These are phyloP conservation scores for Sapria himalayana DNA, from an alignment of 345 rosid species.

Conservation along the genomic window DNA sequence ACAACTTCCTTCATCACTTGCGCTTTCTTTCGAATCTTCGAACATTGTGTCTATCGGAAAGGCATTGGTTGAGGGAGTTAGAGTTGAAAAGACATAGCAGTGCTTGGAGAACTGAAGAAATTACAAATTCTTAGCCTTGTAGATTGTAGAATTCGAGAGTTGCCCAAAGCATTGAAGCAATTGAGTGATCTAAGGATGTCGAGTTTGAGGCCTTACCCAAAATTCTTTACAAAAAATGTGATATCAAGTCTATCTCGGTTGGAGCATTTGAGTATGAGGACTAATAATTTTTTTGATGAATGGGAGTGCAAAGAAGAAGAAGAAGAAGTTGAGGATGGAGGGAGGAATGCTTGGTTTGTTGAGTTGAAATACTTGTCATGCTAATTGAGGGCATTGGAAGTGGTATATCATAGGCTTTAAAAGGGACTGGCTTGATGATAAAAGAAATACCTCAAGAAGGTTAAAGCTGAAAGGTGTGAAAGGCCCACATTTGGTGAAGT, in stretches of 20 bases:
- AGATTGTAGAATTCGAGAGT: slow-evolving; percentile 6
- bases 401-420: slow-evolving; percentile 9
- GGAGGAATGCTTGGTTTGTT: slow-evolving; percentile 4
- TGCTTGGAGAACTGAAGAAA: slow-evolving; percentile 7
- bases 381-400: slow-evolving; percentile 5
- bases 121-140: slow-evolving; percentile 13
- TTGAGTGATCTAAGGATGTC: slow-evolving; percentile 9
- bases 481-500: no score
- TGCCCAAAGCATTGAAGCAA: slow-evolving; percentile 11
- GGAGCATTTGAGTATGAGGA: slow-evolving; percentile 16
- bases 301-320: no score
- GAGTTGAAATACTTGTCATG: slow-evolving; percentile 10
- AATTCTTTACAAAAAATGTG: slow-evolving; percentile 13
- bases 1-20: slow-evolving; percentile 1
- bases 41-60: not conserved
- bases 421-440: not conserved
- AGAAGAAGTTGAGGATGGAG: not conserved
- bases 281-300: slow-evolving; percentile 1
- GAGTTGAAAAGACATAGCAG: not conserved
- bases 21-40: not conserved
- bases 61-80: no score
- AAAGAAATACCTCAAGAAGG: not conserved
- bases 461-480: slow-evolving; percentile 10
- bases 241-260: slow-evolving; percentile 9
- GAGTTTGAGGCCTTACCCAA: slow-evolving; percentile 10